These are phyloP conservation scores for Porphyridium purpureum DNA, from an alignment of 23 red algal genomes.

Conservation along the genomic window DNA sequence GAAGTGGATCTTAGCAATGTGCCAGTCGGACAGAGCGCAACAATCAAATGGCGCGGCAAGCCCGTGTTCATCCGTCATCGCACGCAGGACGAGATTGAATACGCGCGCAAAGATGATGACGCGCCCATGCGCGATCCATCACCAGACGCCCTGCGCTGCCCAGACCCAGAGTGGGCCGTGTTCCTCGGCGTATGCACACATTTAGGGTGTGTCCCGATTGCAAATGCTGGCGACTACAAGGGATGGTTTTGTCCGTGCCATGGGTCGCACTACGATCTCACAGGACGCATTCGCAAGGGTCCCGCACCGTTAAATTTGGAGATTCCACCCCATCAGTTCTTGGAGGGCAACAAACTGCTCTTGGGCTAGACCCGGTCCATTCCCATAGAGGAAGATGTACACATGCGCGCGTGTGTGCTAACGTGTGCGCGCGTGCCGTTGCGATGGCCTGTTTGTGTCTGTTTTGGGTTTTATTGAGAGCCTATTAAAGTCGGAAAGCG, in stretches of 20 bases:
- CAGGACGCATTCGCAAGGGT: constrained; percentile 94
- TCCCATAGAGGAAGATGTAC: too few species aligned
- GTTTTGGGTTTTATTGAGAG: too few species aligned
- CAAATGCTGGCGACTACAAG: constrained; percentile 86
- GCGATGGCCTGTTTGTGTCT: too few species aligned
- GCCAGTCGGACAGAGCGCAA: constrained; percentile 73
- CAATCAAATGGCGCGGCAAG: constrained; percentile 98
- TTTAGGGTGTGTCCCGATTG: constrained; percentile 94
- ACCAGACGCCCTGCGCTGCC: constrained; percentile 44
- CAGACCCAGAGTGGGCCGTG: constrained; percentile 89
- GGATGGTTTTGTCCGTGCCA: constrained; percentile 99
- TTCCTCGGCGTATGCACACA: constrained; percentile 96
- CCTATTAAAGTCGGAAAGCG: too few species aligned
- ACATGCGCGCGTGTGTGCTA: too few species aligned
- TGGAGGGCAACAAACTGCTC: constrained; percentile 81
- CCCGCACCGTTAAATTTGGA: constrained; percentile 93
- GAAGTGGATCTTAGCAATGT: constrained; percentile 75
- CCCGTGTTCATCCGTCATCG: constrained; percentile 97
- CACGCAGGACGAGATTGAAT: constrained; percentile 55
- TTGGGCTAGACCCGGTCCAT: too few species aligned
- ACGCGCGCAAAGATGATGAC: constrained; percentile 65
- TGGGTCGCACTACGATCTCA: constrained; percentile 90
- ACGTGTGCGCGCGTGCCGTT: too few species aligned
- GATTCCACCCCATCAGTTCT: constrained; percentile 76
- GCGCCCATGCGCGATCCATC: constrained; percentile 64